Conservation (phyloP, 2,329 filamentous ascomycete species). For the Alternaria solani region DNA sequence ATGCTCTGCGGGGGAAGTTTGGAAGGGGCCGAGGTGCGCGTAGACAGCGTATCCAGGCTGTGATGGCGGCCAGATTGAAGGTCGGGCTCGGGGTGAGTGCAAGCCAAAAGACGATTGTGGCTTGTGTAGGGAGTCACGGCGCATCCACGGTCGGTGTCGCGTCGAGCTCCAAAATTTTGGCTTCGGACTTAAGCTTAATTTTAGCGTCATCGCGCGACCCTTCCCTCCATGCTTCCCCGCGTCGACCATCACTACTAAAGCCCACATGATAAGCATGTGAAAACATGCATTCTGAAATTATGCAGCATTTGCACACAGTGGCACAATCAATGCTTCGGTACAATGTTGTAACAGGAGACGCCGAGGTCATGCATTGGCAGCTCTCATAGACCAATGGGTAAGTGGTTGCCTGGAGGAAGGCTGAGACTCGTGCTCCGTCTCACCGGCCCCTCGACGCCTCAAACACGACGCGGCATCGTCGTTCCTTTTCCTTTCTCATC, state of each 20-base stretch:
- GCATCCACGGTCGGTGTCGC: slow-evolving; percentile 13
- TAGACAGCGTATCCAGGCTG: slow-evolving; percentile 22
- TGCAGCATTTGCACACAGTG: neutral
- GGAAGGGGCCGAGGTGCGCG: slow-evolving; percentile 32
- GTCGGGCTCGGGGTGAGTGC: neutral
- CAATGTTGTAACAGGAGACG: neutral
- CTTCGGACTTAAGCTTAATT: slow-evolving; percentile 40
- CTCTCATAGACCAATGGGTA: slow-evolving; percentile 19
- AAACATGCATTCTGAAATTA: neutral
- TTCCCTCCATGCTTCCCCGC: slow-evolving; percentile 5
- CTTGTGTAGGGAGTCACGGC: slow-evolving; percentile 6
- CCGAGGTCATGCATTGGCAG: slow-evolving; percentile 3
- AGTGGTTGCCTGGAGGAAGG: slow-evolving; percentile 36
- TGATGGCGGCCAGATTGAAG: slow-evolving; percentile 32
- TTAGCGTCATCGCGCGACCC: slow-evolving; percentile 34
- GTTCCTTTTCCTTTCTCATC: slow-evolving; percentile 1
- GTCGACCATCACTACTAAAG: neutral
- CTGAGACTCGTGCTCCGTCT: slow-evolving; percentile 34
- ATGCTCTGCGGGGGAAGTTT: slow-evolving; percentile 26
- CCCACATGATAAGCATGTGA: neutral
- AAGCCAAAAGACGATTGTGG: neutral
- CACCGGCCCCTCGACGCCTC: slow-evolving; percentile 25
- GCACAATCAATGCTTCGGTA: neutral
- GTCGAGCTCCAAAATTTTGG: slow-evolving; percentile 37
- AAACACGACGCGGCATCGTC: slow-evolving; percentile 15